Evolutionary conservation across 306 rosid species (phyloP), one percentile per base, ranked within the genome.

Genomic region (Medicago arabica): DNA sequence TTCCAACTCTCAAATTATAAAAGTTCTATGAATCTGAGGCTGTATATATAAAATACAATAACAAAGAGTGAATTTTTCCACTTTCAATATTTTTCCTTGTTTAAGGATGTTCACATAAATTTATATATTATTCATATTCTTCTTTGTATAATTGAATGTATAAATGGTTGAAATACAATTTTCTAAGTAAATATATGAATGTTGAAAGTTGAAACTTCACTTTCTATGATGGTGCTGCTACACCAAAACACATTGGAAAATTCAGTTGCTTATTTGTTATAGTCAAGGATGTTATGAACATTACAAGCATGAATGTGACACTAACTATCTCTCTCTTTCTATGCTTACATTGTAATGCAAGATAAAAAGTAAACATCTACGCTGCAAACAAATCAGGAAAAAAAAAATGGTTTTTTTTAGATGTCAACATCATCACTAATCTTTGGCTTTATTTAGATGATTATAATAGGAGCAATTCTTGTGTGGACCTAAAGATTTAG

Each of bases 31-130:
- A 88, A 76, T 23, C 34, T 21, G 62, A 36, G 50, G 39, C 8
- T 85, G 85, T 82, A 85, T 80, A 82, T 17, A 82, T n/a, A 61
- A 38, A 49, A 46, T 59, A 66, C 77, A 84, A 83, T 75, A 85
- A 80, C 58, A 69, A 58, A 55, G 80, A 79, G 61, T 76, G 43
- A 78, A 70, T 80, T 77, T 49, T 67, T 76, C 83, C 84, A 75
- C 80, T 82, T 31, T 49, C 68, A 70, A 28, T 87, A 83, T 58
- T 58, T 64, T 40, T 77, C 73, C 38, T 54, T 76, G 67, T 19
- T 25, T 17, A 74, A 67, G 82, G 34, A 39, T 60, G 70, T 76
- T 63, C 71, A 80, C 69, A 81, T 28, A 73, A 76, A 72, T 82
- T 71, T 75, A 46, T 76, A 58, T 72, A 51, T 67, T 69, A 79